Evolutionary conservation across 2,329 filamentous ascomycete species (phyloP).

Genomic region (Chaetomiaceae sp.): DNA sequence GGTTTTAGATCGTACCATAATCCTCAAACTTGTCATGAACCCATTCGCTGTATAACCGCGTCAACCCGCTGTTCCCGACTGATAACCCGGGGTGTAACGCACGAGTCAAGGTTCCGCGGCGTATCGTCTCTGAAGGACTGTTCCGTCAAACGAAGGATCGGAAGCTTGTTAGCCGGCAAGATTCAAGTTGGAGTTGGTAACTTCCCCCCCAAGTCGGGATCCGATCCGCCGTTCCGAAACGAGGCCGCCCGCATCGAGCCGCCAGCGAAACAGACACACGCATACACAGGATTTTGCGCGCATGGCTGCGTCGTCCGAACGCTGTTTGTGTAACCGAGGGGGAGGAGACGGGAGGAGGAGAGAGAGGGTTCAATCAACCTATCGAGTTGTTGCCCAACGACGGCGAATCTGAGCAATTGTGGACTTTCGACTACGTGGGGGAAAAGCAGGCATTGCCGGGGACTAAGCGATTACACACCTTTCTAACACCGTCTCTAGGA

Average conservation of each 20-base stretch:
- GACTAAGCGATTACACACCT: conserved; percentile 51
- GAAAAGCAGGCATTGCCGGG: not conserved
- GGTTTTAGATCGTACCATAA: conserved; percentile 59
- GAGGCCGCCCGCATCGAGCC: conserved; percentile 32
- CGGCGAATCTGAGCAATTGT: conserved; percentile 9
- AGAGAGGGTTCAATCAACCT: conserved; percentile 28
- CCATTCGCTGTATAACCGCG: conserved; percentile 64
- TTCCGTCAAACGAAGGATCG: conserved; percentile 38
- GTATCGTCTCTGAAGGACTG: conserved; percentile 60
- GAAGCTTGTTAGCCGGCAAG: conserved; percentile 40
- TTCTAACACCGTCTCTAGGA: conserved; percentile 83
- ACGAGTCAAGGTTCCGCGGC: conserved; percentile 67
- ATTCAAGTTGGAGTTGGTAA: conserved; percentile 36
- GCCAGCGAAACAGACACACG: conserved; percentile 16
- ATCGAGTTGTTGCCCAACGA: conserved; percentile 7
- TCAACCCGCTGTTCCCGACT: conserved; percentile 24
- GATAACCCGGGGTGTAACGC: conserved; percentile 30
- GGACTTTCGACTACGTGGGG: not conserved
- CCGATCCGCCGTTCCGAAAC: conserved; percentile 21
- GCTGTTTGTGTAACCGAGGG: conserved; percentile 20
- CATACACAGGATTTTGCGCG: conserved; percentile 9
- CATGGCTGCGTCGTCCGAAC: conserved; percentile 27
- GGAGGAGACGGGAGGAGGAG: conserved; percentile 31
- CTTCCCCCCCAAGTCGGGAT: conserved; percentile 31
- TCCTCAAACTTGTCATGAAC: conserved; percentile 88